phyloP scores from a whole-genome alignment of 306 rosid species.

The Trifolium repens region DNA sequence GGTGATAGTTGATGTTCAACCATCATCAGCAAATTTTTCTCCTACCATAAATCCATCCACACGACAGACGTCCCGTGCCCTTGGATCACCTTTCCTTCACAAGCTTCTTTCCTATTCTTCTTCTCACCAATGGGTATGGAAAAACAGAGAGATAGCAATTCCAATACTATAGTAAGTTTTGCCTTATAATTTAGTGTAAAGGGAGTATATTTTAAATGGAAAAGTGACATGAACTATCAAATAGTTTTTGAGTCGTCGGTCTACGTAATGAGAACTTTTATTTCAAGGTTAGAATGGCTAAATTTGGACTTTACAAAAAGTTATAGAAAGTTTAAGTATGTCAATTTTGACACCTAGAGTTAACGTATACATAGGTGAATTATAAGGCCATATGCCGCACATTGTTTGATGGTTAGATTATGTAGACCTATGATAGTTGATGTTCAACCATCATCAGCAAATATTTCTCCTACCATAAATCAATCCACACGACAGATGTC shows the following conservation, averaged over 20 bases:
- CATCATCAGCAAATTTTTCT: background rate
- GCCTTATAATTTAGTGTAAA: background rate
- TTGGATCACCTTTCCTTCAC: background rate
- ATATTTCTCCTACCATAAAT: too few species aligned
- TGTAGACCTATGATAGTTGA: background rate
- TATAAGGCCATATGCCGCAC: background rate
- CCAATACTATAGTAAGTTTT: background rate
- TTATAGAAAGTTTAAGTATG: background rate
- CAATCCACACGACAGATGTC: background rate
- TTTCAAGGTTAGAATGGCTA: conserved; percentile 2
- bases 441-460: background rate
- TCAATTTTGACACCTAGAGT: background rate
- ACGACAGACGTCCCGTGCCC: background rate
- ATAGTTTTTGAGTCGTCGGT: background rate
- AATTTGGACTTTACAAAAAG: background rate
- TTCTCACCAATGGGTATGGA: background rate
- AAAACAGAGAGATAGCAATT: background rate
- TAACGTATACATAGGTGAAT: background rate
- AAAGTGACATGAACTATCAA: too few species aligned
- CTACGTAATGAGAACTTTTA: background rate
- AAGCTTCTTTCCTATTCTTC: background rate
- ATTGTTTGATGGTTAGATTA: background rate
- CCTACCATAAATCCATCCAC: background rate
- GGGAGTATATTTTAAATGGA: background rate
- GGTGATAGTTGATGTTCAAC: background rate